A percentile compares a stretch with the other conserved stretches of the same genome.
Conservation (phyloP, 371 early-diverging fungal species). For the Saksenaea vasiformis region DNA sequence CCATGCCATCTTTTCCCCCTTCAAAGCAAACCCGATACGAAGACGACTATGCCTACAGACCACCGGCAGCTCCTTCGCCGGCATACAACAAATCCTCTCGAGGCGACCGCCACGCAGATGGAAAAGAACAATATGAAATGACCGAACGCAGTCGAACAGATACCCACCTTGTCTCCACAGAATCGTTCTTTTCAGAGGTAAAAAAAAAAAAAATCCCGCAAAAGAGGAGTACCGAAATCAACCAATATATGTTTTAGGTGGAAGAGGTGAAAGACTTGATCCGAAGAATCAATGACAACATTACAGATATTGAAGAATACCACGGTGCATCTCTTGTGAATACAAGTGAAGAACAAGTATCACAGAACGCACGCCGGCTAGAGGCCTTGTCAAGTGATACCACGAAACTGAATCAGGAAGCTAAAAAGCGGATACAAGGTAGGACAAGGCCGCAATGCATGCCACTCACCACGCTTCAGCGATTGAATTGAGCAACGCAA, state of each 20-base stretch:
- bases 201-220: not conserved
- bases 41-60: conserved; percentile 35
- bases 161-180: conserved; percentile 32
- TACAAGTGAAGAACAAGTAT: conserved; percentile 70
- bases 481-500: conserved; percentile 57
- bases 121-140: conserved; percentile 55
- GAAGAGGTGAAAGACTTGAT: conserved; percentile 72
- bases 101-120: conserved; percentile 34
- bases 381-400: conserved; percentile 69
- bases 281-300: conserved; percentile 59
- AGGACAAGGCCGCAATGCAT: not conserved
- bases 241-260: conserved; percentile 45
- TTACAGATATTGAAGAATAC: conserved; percentile 67
- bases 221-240: not conserved
- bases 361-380: conserved; percentile 63
- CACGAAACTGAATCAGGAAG: conserved; percentile 59
- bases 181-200: conserved; percentile 54
- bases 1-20: conserved; percentile 31
- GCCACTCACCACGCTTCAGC: conserved; percentile 33
- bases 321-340: conserved; percentile 71
- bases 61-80: conserved; percentile 44
- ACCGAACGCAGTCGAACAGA: conserved; percentile 15
- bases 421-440: conserved; percentile 69
- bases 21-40: conserved; percentile 22
- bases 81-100: conserved; percentile 32